Base-by-base conservation (phyloP, 192 early-diverging fungal species). In the Coemansia sp. region DNA sequence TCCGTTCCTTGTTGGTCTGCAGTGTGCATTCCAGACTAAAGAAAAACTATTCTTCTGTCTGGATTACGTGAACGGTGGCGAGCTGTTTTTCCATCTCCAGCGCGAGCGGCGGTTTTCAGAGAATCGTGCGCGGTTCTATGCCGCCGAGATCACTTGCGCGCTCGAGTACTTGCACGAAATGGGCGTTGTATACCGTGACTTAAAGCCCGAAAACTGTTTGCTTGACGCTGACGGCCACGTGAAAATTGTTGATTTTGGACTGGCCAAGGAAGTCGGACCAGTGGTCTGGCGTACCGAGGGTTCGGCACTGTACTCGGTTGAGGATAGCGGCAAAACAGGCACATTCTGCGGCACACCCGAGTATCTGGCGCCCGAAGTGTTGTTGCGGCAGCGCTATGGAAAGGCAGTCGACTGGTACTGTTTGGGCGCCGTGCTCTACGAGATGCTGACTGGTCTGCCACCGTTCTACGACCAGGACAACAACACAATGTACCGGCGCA, bases 231-330 rank as follows among this genome's bases (percentile, higher is more conserved):
- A 85, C 10, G 88, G 89, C 47, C 86, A 85, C 34, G 82, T 98
- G 31, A 97, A 97, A 69, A 95, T 98, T 63, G 92, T 95, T 9
- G 96, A 98, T 78, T 98, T 97, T 84, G 96, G 96, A 8, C 80
- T 97, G 7, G 86, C 86, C 26, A 97, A 97, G 71, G 92, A 89
- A 38, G 86, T 88, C 37, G 76, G 76, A 0, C 76, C 76, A 4
- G 68, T 79, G 17, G 76, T 67, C 31, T 79, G 71, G 97, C 83
- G 97, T 95, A 70, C 97, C 87, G 95, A 91, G 80, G 76, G 76
- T 14, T 73, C 76, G 3, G 61, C 76, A 10, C 55, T 79, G 56
- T 78, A 78, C 28, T 81, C 74, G 18, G 79, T 84, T 15, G 63
- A 82, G 26, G 83, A 77, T 42, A 84, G 84, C 21, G 84, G 82